Conservation (phyloP, 805 yeast species). For the Yarrowia phangngaensis region DNA sequence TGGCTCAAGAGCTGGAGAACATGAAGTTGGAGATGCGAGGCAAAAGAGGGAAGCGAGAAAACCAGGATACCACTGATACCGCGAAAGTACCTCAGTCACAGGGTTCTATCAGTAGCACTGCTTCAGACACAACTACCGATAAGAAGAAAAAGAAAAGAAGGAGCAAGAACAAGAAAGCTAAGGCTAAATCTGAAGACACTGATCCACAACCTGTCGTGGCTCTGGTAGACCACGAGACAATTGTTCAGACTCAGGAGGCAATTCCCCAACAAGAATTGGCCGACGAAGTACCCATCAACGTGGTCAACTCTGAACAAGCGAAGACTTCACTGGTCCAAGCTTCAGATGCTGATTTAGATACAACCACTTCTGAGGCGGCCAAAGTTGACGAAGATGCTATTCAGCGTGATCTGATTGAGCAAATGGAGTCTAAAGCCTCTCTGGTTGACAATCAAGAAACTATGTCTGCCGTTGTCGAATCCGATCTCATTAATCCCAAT, state of each 20-base stretch:
- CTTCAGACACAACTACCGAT: neutral
- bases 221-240: slow-evolving; percentile 6
- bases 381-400: neutral
- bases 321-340: slow-evolving; percentile 13
- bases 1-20: slow-evolving; percentile 24
- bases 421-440: neutral
- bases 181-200: neutral
- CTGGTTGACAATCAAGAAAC: too few relatives aligned
- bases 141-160: slow-evolving; percentile 1
- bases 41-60: neutral
- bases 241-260: slow-evolving; percentile 1
- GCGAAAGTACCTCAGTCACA: neutral
- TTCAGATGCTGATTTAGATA: neutral
- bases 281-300: neutral
- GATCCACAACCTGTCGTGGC: too few relatives aligned
- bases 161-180: neutral
- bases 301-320: slow-evolving; percentile 1
- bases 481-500: too few relatives aligned
- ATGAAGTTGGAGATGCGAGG: slow-evolving; percentile 24
- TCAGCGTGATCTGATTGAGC: slow-evolving; percentile 7
- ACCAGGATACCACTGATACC: neutral
- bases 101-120: too few relatives aligned
- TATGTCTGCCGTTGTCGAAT: too few relatives aligned
- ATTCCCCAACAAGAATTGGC: neutral
- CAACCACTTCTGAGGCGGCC: neutral